These are phyloP conservation scores for Neonectria sp. DNA, from an alignment of 2,329 filamentous ascomycete species.

Conservation along the genomic window DNA sequence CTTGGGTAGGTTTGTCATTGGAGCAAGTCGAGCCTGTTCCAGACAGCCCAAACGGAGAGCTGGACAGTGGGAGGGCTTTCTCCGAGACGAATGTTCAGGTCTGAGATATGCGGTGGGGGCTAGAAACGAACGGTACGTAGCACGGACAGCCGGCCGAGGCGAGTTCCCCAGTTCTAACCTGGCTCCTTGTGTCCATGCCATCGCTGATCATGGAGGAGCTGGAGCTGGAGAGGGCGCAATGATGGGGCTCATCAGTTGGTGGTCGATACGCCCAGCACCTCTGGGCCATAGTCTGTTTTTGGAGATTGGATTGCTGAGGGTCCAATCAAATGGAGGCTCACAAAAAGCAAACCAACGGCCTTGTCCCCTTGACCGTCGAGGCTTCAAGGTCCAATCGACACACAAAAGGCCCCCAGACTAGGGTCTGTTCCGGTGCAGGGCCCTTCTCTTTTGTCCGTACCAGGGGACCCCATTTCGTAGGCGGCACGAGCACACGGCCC, in stretches of 20 bases:
- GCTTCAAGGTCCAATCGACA: constrained; percentile 33
- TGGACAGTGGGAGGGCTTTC: background rate
- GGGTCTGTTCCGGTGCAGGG: constrained; percentile 31
- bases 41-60: background rate
- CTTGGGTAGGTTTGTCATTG: background rate
- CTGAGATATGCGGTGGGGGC: background rate
- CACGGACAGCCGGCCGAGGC: background rate
- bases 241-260: constrained; percentile 13
- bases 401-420: constrained; percentile 31
- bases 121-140: background rate
- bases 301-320: constrained; percentile 36
- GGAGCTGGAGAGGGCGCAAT: background rate
- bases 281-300: constrained; percentile 16
- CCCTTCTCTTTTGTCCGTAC: constrained; percentile 32
- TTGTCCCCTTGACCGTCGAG: constrained; percentile 37
- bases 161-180: background rate
- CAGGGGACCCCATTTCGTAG: constrained; percentile 36
- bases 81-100: background rate
- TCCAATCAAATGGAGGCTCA: constrained; percentile 38
- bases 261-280: background rate
- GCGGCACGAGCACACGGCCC: constrained; percentile 37
- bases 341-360: constrained; percentile 41
- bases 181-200: background rate
- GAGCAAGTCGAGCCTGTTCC: background rate
- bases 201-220: background rate